A percentile compares a stretch with the other conserved stretches of the same genome.
phyloP scores from a whole-genome alignment of 2,329 filamentous ascomycete species.

The Botryotinia convoluta region DNA sequence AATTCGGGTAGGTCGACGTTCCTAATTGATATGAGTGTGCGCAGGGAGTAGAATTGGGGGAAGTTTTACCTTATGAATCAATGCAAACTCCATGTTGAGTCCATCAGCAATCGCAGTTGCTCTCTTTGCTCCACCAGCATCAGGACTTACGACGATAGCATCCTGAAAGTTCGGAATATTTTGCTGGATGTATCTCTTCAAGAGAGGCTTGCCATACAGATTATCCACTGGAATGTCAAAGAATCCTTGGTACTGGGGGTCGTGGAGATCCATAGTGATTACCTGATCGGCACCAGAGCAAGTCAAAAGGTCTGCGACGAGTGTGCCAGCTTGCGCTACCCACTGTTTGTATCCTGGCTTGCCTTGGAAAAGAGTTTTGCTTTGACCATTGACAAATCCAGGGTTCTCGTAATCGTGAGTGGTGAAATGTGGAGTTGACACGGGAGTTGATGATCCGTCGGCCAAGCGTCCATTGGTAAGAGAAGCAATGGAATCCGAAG shows the following conservation, averaged over 20 bases:
- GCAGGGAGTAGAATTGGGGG: slow-evolving; percentile 35
- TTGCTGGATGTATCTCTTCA: slow-evolving; percentile 70
- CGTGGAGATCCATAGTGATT: slow-evolving; percentile 96
- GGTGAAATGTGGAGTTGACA: slow-evolving; percentile 44
- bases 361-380: slow-evolving; percentile 64
- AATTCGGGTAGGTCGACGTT: slow-evolving; percentile 84
- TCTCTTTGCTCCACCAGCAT: slow-evolving; percentile 94
- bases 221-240: slow-evolving; percentile 99
- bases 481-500: slow-evolving; percentile 43
- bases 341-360: slow-evolving; percentile 97
- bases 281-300: slow-evolving; percentile 95
- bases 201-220: slow-evolving; percentile 77
- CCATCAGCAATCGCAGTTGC: slow-evolving; percentile 93
- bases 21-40: slow-evolving; percentile 51
- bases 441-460: slow-evolving; percentile 30
- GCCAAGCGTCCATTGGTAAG: slow-evolving; percentile 31
- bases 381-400: slow-evolving; percentile 48
- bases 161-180: slow-evolving; percentile 77
- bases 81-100: slow-evolving; percentile 89
- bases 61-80: slow-evolving; percentile 86
- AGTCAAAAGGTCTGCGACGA: slow-evolving; percentile 90
- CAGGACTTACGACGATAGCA: slow-evolving; percentile 90
- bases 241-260: slow-evolving; percentile 97
- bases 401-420: slow-evolving; percentile 65
- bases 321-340: slow-evolving; percentile 94